Base-by-base conservation (phyloP, 2,329 filamentous ascomycete species). In the Mycosphaerella sp. region DNA sequence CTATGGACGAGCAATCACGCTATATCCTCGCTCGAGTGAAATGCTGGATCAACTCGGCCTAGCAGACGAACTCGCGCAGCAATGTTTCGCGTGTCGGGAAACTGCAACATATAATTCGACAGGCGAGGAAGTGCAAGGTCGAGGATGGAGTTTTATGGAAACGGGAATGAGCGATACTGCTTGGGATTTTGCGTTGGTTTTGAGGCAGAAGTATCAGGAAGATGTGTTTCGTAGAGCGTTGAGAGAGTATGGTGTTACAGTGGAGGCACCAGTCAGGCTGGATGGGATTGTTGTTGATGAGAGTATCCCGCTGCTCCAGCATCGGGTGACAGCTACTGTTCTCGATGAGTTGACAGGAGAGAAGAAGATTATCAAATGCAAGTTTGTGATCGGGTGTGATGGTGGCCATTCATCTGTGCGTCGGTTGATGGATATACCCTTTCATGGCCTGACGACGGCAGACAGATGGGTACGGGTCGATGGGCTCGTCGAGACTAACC, bases 361-460 rank as follows among this genome's bases (percentile, higher is more conserved):
- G 4, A n/a, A 13, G 30, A 71, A 1, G 65, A 62, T 1, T 64
- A 61, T 84, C 37, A 69, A 78, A 35, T 74, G 82, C 2, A 75
- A 81, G 42, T 88, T 84, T 58, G 70, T 88, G 5, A 76, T 88
- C 42, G 85, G 85, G 55, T 87, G 84, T 58, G 85, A 89, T 59
- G 85, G 85, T 12, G 84, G 85, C 0, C 81, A 86, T 59, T 87
- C 83, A 9, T 79, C 79, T 57, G 85, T 88, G 17, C 78, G 85
- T 10, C 63, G 68, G 25, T 64, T 71, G 4, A 67, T 76, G 41
- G 63, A 67, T 12, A 75, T 80, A 13, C 70, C 73, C 0, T 78
- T 79, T 49, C 74, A 78, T 42, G 76, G 75, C 12, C 71, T 70
- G 21, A 74, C 68, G 8, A 73, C 70, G 5, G 74, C 77, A 54